These are phyloP conservation scores for Ganoderma lingzhi DNA, from an alignment of 1,284 basidiomycete genomes.

Conservation along the genomic window DNA sequence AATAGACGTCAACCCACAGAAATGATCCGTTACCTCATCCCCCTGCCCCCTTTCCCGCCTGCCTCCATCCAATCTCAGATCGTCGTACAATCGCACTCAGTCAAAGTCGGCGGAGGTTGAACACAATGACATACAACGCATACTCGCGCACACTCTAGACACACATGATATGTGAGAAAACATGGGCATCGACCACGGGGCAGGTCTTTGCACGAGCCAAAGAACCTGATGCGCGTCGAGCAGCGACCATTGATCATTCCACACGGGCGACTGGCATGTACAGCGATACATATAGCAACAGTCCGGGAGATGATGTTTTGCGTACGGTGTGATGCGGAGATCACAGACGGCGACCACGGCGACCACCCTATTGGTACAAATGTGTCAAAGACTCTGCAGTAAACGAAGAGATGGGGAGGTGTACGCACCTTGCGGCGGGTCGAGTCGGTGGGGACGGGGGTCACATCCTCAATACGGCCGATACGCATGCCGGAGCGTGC, in stretches of 20 bases:
- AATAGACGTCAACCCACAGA: not conserved
- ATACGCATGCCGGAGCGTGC: conserved; percentile 99
- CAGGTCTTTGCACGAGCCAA: conserved; percentile 52
- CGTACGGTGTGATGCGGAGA: conserved; percentile 33
- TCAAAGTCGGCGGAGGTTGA: not conserved
- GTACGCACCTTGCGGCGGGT: conserved; percentile 90
- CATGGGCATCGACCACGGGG: conserved; percentile 71
- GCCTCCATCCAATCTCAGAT: not conserved
- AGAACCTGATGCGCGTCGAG: conserved; percentile 81
- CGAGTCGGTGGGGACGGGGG: conserved; percentile 96
- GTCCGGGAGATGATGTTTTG: conserved; percentile 38
- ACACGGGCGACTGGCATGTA: conserved; percentile 38
- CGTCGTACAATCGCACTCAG: not conserved
- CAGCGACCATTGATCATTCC: conserved; percentile 69
- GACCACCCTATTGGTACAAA: conserved; percentile 83
- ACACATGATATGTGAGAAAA: conserved; percentile 33
- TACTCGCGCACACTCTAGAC: conserved; percentile 28
- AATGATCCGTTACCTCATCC: not conserved
- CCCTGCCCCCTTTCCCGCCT: not conserved
- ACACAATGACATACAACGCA: conserved; percentile 28
- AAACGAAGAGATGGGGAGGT: not conserved
- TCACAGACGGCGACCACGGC: conserved; percentile 98
- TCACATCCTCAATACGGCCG: conserved; percentile 97
- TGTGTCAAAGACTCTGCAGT: conserved; percentile 20
- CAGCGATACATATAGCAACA: conserved; percentile 45